Evolutionary conservation across 2,329 filamentous ascomycete genomes (phyloP).

Genomic region (Fusarium hainanense): DNA sequence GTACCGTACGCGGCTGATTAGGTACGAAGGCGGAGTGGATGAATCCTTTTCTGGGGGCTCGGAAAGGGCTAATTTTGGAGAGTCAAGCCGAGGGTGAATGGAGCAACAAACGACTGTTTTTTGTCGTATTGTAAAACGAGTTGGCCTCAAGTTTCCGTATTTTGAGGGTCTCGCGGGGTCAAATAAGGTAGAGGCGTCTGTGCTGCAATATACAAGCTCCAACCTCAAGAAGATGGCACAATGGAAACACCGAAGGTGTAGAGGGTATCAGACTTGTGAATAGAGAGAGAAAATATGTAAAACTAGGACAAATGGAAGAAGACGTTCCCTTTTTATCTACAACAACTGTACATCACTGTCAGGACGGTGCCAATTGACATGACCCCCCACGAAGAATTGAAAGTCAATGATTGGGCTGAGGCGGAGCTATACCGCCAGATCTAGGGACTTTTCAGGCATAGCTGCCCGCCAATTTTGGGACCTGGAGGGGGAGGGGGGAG

Average conservation of each 20-base stretch:
- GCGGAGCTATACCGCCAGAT: conserved; percentile 35
- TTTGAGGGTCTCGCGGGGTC: conserved; percentile 30
- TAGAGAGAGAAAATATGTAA: neutral
- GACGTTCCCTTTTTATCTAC: conserved; percentile 21
- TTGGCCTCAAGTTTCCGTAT: conserved; percentile 25
- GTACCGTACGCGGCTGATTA: neutral
- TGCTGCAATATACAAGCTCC: neutral
- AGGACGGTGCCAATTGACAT: conserved; percentile 35
- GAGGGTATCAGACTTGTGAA: neutral
- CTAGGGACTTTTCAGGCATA: conserved; percentile 35
- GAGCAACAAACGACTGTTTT: neutral
- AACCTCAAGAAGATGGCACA: neutral
- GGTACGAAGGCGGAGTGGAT: conserved; percentile 22
- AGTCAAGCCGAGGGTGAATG: neutral
- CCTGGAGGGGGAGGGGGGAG: conserved; percentile 9
- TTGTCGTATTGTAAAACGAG: neutral
- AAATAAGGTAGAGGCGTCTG: conserved; percentile 21
- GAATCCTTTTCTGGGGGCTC: conserved; percentile 16
- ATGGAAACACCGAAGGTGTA: neutral
- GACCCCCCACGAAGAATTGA: conserved; percentile 39
- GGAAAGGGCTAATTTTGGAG: neutral
- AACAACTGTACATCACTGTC: conserved; percentile 20
- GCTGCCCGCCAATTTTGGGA: conserved; percentile 28
- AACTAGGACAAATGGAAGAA: conserved; percentile 11
- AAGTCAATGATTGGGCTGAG: conserved; percentile 38